These are phyloP conservation scores for Polyporus tsugae DNA, from an alignment of 1,284 basidiomycete species.

Conservation along the genomic window DNA sequence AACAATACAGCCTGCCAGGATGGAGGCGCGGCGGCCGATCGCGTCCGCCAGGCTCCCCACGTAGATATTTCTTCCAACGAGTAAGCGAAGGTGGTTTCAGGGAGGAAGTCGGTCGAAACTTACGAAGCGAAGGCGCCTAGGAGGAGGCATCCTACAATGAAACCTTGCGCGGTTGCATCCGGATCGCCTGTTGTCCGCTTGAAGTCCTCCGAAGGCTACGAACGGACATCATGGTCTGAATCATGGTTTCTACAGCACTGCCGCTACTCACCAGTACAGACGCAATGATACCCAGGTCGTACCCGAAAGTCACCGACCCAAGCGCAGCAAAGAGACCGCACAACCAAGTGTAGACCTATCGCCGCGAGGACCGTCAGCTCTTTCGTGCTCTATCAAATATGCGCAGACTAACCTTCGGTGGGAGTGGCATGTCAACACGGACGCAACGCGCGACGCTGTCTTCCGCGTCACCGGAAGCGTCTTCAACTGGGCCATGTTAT, in stretches of 20 bases:
- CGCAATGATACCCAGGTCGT: constrained; percentile 52
- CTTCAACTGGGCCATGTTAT: not conserved
- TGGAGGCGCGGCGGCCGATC: constrained; percentile 41
- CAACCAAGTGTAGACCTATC: constrained; percentile 64
- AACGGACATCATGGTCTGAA: not conserved
- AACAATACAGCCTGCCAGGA: constrained; percentile 47
- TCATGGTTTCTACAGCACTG: not conserved
- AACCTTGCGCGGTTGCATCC: constrained; percentile 47
- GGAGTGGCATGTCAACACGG: constrained; percentile 27
- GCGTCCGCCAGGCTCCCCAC: constrained; percentile 43
- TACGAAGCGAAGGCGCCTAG: constrained; percentile 43
- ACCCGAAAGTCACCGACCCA: constrained; percentile 44
- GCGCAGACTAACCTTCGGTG: constrained; percentile 32
- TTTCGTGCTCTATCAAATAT: not conserved
- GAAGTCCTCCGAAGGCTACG: constrained; percentile 39
- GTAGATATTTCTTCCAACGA: constrained; percentile 49
- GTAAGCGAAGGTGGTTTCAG: constrained; percentile 12
- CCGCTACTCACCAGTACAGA: constrained; percentile 49
- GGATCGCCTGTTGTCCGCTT: constrained; percentile 40
- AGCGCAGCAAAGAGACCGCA: constrained; percentile 66
- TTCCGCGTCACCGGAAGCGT: not conserved
- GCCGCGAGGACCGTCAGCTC: not conserved
- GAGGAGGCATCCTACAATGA: constrained; percentile 49
- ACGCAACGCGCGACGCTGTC: constrained; percentile 5
- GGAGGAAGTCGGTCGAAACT: constrained; percentile 9